Evolutionary conservation across 768 basidiomycete species (phyloP), one percentile per base, ranked within the genome.

Genomic region (Thelephora aurantiotincta): DNA sequence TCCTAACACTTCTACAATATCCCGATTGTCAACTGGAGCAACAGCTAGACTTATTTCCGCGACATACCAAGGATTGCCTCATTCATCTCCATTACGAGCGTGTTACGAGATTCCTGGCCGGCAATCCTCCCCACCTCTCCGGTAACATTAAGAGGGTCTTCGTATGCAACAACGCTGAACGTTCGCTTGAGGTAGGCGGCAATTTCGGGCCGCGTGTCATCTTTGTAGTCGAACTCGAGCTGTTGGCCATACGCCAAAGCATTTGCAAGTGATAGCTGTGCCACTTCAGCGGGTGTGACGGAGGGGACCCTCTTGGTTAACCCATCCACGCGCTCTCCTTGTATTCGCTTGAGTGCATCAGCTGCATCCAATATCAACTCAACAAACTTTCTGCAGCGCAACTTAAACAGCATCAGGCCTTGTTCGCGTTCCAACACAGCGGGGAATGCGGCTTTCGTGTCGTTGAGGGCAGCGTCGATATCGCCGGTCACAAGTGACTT

Each of bases 341-440:
- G 70, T 65, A 78, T 72, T 54, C 65, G 71, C 64, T 82, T 80
- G 66, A 78, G 75, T 51, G 82, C 64, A 51, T 80, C 82, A 5
- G 77, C 72, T 9, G 84, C 78, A 53, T 79, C 75, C 54, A 89
- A 57, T 12, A 87, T 74, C 23, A 89, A 72, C 61, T 92, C 89
- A 41, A 92, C 78, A 56, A 92, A 89, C 62, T 82, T 86, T 55
- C 87, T 73, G 63, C 87, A 88, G 20, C 81, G 75, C 54, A 93
- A 63, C 60, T 84, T 86, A 68, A 91, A 85, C n/a, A 74, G 63
- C 64, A 91, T 72, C 13, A 86, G 65, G 7, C 80, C 80, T 35
- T 74, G 71, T 47, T 87, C 80, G 22, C 73, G 73, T 49, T 73
- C 73, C 19, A 92, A 66, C 5, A 82, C 85, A 3, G 63, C 56